These are phyloP conservation scores for Mucor piriformis DNA, from an alignment of 371 early-diverging fungal species.

Conservation along the genomic window DNA sequence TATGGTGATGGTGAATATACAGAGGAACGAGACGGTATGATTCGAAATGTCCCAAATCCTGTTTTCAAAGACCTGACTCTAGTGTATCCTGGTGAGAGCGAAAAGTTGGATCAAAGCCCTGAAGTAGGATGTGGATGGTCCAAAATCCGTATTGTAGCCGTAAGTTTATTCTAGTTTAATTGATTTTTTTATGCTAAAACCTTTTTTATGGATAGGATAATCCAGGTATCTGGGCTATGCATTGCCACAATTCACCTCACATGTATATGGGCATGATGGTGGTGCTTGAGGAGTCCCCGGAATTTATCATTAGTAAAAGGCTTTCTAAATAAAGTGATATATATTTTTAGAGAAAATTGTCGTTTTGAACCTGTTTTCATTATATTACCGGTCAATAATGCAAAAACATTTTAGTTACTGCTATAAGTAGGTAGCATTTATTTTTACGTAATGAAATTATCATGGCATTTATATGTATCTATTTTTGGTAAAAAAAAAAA, in stretches of 20 bases:
- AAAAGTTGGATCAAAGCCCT: slow-evolving; percentile 8
- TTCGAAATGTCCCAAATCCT: slow-evolving; percentile 31
- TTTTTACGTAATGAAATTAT: too few relatives aligned
- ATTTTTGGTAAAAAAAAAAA: too few relatives aligned
- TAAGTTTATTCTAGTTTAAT: slow-evolving; percentile 6
- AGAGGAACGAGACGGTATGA: slow-evolving; percentile 21
- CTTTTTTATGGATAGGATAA: slow-evolving; percentile 29
- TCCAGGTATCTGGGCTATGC: slow-evolving; percentile 44
- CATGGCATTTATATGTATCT: too few relatives aligned
- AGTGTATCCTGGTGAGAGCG: slow-evolving; percentile 31
- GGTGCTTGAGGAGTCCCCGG: slow-evolving; percentile 40
- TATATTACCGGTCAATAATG: too few relatives aligned
- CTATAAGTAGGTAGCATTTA: too few relatives aligned
- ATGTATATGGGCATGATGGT: slow-evolving; percentile 46
- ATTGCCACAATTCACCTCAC: slow-evolving; percentile 45
- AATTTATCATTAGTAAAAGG: slow-evolving; percentile 11
- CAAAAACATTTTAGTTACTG: too few relatives aligned
- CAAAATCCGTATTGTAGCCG: slow-evolving; percentile 36
- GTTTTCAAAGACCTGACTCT: slow-evolving; percentile 35
- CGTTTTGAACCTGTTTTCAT: too few relatives aligned
- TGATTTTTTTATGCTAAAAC: neutral
- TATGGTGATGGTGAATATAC: slow-evolving; percentile 37
- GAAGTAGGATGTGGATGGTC: slow-evolving; percentile 39
- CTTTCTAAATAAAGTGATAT: too few relatives aligned
- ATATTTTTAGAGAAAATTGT: too few relatives aligned